Percentiles rank a stretch among this genome's conserved stretches.
phyloP scores from a whole-genome alignment of 441 rosid species.

The Adansonia madagascariensis region DNA sequence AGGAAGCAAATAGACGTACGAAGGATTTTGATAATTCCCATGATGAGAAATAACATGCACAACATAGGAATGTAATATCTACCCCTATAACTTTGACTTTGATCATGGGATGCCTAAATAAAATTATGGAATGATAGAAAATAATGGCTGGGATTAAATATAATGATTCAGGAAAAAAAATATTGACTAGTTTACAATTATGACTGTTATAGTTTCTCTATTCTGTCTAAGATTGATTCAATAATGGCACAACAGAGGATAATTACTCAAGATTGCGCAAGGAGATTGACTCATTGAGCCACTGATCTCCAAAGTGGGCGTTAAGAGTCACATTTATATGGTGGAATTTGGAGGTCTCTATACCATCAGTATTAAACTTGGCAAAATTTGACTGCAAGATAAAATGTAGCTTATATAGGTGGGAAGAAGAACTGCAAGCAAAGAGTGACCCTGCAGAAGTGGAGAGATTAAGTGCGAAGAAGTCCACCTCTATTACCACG shows the following conservation, averaged over 20 bases:
- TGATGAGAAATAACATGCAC: neutral
- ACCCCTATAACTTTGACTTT: neutral
- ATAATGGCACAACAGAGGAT: neutral
- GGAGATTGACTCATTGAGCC: neutral
- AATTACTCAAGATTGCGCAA: neutral
- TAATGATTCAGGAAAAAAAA: neutral
- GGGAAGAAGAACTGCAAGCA: neutral
- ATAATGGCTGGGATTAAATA: neutral
- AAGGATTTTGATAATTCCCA: neutral
- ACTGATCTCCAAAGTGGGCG: neutral
- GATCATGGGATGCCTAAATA: neutral
- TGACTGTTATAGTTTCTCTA: neutral
- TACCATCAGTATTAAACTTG: neutral
- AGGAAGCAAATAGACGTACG: neutral
- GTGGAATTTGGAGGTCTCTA: neutral
- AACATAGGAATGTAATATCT: neutral
- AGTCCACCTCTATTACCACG: neutral
- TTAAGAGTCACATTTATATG: neutral
- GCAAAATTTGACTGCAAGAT: neutral
- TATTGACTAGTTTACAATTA: neutral
- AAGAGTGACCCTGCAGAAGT: neutral
- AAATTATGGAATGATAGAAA: neutral
- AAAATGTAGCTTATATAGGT: neutral
- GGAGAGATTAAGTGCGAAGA: neutral
- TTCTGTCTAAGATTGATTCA: neutral